phyloP scores from a whole-genome alignment of 768 basidiomycete genomes.

The Termitomyces titanicus region DNA sequence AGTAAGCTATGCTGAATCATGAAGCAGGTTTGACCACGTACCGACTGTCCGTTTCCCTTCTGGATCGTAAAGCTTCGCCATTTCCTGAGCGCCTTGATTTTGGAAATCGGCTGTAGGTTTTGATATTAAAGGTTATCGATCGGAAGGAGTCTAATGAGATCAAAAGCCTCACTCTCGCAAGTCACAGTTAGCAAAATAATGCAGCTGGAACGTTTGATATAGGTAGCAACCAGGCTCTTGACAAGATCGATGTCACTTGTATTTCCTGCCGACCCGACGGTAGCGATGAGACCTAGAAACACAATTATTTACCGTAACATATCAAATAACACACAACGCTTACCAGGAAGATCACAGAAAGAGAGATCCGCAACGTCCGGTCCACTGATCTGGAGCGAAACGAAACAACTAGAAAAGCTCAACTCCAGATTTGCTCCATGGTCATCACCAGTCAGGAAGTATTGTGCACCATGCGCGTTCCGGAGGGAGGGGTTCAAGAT shows the following conservation, averaged over 20 bases:
- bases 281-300: conserved; percentile 52
- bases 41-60: conserved; percentile 69
- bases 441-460: conserved; percentile 37
- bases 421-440: conserved; percentile 21
- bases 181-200: conserved; percentile 58
- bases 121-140: background rate
- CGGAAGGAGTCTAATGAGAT: background rate
- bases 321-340: conserved; percentile 2
- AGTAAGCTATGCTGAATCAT: background rate
- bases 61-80: conserved; percentile 59
- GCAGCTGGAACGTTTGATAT: conserved; percentile 61
- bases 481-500: conserved; percentile 54
- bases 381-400: conserved; percentile 58
- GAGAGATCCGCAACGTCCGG: conserved; percentile 59
- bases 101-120: conserved; percentile 80
- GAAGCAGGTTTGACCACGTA: conserved; percentile 17
- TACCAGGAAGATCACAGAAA: conserved; percentile 62
- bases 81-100: conserved; percentile 70
- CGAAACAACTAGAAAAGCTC: conserved; percentile 53
- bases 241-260: conserved; percentile 59
- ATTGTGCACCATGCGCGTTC: background rate
- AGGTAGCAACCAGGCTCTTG: conserved; percentile 49
- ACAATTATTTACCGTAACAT: background rate
- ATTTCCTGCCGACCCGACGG: conserved; percentile 45
- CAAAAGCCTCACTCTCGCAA: conserved; percentile 53